Conservation (phyloP, 441 rosid species). For the Corymbia calophylla region DNA sequence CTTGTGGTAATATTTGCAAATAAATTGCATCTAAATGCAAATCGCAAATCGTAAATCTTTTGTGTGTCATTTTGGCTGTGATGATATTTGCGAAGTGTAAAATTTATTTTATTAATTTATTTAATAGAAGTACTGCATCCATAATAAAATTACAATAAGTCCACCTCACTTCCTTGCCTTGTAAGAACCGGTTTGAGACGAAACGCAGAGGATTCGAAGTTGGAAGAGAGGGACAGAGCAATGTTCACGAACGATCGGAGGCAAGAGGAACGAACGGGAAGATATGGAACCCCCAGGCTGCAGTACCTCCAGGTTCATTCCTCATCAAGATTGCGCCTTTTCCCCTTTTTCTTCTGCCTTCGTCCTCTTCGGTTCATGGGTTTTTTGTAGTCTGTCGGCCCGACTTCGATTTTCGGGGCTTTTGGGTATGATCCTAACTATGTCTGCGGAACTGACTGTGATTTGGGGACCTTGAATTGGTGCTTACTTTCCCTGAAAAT, state of each 20-base stretch:
- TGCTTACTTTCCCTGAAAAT: not conserved
- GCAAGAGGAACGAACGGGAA: slow-evolving; percentile 85
- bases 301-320: slow-evolving; percentile 51
- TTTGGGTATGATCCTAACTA: not conserved
- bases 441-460: not conserved
- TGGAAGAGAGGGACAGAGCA: not conserved
- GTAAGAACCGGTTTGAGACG: too few relatives aligned
- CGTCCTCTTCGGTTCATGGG: not conserved
- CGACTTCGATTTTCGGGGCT: not conserved
- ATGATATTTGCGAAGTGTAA: not conserved
- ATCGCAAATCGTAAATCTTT: too few relatives aligned
- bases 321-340: not conserved
- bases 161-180: not conserved
- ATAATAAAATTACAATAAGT: not conserved
- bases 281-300: slow-evolving; percentile 64
- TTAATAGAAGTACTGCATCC: not conserved
- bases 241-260: slow-evolving; percentile 82
- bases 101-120: not conserved
- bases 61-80: not conserved
- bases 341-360: not conserved
- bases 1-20: not conserved
- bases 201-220: not conserved
- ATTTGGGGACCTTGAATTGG: not conserved
- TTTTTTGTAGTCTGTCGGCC: not conserved
- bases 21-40: not conserved